Conservation (phyloP, 1,284 basidiomycete genomes). For the Lentinula novae-zelandiae region DNA sequence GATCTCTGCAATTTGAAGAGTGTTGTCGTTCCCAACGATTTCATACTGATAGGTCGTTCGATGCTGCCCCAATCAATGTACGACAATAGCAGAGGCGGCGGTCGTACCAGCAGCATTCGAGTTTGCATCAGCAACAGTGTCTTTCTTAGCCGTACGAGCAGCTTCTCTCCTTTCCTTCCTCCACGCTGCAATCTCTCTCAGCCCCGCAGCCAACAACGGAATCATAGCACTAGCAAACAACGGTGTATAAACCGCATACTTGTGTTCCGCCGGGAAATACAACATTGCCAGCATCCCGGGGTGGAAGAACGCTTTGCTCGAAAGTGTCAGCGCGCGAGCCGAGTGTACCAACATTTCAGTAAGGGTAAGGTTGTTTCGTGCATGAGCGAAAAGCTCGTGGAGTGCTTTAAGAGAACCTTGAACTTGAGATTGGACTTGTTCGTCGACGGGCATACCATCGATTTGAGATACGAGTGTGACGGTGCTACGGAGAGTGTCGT, state of each 20-base stretch:
- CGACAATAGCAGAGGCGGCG: too few species aligned
- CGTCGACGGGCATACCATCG: slow-evolving; percentile 85
- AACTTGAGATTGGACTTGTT: slow-evolving; percentile 72
- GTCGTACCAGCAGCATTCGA: background rate
- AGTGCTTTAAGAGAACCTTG: slow-evolving; percentile 66
- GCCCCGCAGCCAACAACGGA: slow-evolving; percentile 71
- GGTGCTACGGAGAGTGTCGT: slow-evolving; percentile 79
- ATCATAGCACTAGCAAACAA: slow-evolving; percentile 87
- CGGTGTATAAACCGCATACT: slow-evolving; percentile 91
- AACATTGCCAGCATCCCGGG: slow-evolving; percentile 93
- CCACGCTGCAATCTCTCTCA: slow-evolving; percentile 69
- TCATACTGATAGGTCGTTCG: too few species aligned
- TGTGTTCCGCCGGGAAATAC: slow-evolving; percentile 96
- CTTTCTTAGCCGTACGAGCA: background rate
- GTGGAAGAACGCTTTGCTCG: slow-evolving; percentile 94
- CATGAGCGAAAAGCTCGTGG: slow-evolving; percentile 32
- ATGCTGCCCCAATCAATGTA: too few species aligned
- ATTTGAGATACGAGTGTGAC: slow-evolving; percentile 81
- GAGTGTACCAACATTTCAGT: slow-evolving; percentile 56
- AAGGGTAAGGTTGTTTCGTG: slow-evolving; percentile 20
- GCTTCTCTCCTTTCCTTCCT: slow-evolving; percentile 27
- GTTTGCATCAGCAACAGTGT: background rate
- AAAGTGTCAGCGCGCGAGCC: slow-evolving; percentile 61
- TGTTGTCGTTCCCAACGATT: too few species aligned
- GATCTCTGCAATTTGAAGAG: too few species aligned